Evolutionary conservation across 306 rosid species (phyloP).

Genomic region (Quercus gilva): DNA sequence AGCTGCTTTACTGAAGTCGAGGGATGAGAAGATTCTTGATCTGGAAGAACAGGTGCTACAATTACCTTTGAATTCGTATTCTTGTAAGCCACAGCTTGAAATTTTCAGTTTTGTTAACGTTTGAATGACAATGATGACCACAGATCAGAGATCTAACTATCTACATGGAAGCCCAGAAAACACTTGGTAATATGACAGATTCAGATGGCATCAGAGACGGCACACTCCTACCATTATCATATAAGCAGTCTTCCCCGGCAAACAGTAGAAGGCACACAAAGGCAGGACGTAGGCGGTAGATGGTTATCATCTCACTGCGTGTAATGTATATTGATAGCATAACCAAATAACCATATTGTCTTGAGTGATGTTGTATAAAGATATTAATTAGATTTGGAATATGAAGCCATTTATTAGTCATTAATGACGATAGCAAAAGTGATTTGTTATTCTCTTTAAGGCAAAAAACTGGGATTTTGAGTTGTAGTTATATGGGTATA

Average conservation of each 20-base stretch:
- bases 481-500: too few relatives aligned
- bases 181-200: constrained; percentile 61
- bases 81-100: neutral
- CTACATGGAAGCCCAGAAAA: constrained; percentile 71
- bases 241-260: constrained; percentile 57
- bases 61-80: constrained; percentile 8
- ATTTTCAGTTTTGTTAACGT: constrained; percentile 11
- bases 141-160: constrained; percentile 88
- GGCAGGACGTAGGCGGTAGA: constrained; percentile 68
- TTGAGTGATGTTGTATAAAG: neutral
- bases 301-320: neutral
- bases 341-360: neutral
- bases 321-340: neutral
- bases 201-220: constrained; percentile 80
- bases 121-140: constrained; percentile 18
- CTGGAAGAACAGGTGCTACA: constrained; percentile 87
- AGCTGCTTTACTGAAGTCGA: constrained; percentile 38
- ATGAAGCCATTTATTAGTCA: neutral
- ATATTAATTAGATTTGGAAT: neutral
- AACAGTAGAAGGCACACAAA: constrained; percentile 55
- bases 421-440: too few relatives aligned
- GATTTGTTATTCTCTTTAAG: too few relatives aligned
- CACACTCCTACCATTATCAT: constrained; percentile 66
- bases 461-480: too few relatives aligned
- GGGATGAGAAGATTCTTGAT: constrained; percentile 62